Base-by-base conservation (phyloP, 140 eudicot species). In the Senecio squalidus region DNA sequence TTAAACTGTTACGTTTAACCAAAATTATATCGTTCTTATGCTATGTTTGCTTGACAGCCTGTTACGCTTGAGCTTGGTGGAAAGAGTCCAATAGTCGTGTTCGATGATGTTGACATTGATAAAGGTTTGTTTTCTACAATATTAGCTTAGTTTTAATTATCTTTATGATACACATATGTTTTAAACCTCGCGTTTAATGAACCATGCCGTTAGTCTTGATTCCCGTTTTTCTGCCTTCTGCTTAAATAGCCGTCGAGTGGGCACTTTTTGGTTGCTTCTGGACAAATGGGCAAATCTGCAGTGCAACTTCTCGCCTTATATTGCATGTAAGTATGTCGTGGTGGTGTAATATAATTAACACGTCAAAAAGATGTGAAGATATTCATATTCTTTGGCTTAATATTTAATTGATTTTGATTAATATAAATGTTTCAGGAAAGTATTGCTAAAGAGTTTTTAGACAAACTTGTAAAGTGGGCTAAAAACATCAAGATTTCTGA, bases 261-360 rank as follows among this genome's bases (percentile, higher is more conserved):
- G 67, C 89, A 51, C 81, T 82, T 43, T 92, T 92, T 75, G 99
- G 99, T 66, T 87, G 96, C 88, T 92, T 92, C 70, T 92, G 96
- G 99, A 84, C 95, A 52, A 92, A 92, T 52, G 99, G 99, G 58
- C 99, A 92, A 67, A 92, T 92, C 69, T 92, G 99, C 80, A 92
- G 99, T 74, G 96, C 99, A 54, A 92, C 99, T n/a, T 92, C 99
- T 46, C 94, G 99, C 24, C 91, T 92, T 54, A 43, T 92, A 41
- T 81, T 92, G 52, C 99, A 92, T 62, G 99, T 92, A 88, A 64
- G 92, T 30, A 13, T 50, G n/a, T n/a, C n/a, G 48, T 38, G 38
- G 25, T 20, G 23, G 33, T 49, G 7, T 10, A 6, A 9, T 28
- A 28, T 6, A 16, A 45, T 43, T 24, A 14, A 0, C 18, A 14